Conservation (phyloP, 2,329 filamentous ascomycete species). For the Botrytis tulipae region DNA sequence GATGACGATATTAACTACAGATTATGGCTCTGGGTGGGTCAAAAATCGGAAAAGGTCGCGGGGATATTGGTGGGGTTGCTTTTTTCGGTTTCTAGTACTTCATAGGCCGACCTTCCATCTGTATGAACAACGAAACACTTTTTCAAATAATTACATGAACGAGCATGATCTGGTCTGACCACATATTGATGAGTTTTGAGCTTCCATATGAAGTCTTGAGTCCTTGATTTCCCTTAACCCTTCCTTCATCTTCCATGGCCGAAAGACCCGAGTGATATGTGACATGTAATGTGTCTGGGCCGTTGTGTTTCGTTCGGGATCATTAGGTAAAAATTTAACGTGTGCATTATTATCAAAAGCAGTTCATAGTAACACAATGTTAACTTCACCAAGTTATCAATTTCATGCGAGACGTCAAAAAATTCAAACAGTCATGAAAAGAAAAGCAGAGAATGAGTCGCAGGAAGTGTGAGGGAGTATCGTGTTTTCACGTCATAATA, state of each 20-base stretch:
- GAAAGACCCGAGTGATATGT: not conserved
- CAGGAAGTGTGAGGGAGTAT: not conserved
- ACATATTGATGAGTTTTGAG: not conserved
- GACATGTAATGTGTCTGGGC: not conserved
- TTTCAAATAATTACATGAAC: not conserved
- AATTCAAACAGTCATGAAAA: not conserved
- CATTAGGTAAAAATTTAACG: not conserved
- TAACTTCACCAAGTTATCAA: not conserved
- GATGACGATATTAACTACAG: conserved; percentile 11
- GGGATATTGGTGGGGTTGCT: conserved; percentile 6
- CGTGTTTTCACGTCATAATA: conserved; percentile 19
- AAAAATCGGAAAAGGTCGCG: conserved; percentile 8
- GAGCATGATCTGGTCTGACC: not conserved
- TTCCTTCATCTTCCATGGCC: not conserved
- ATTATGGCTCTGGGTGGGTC: not conserved
- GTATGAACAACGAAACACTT: not conserved
- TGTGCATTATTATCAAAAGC: not conserved
- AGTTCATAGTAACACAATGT: not conserved
- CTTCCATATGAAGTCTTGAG: not conserved
- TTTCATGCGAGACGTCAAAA: not conserved
- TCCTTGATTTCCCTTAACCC: not conserved
- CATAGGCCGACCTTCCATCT: not conserved
- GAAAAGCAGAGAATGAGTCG: not conserved
- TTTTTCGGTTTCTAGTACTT: not conserved
- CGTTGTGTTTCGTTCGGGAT: not conserved